Conservation (phyloP, 306 rosid genomes). For the Citrullus colocynthis region DNA sequence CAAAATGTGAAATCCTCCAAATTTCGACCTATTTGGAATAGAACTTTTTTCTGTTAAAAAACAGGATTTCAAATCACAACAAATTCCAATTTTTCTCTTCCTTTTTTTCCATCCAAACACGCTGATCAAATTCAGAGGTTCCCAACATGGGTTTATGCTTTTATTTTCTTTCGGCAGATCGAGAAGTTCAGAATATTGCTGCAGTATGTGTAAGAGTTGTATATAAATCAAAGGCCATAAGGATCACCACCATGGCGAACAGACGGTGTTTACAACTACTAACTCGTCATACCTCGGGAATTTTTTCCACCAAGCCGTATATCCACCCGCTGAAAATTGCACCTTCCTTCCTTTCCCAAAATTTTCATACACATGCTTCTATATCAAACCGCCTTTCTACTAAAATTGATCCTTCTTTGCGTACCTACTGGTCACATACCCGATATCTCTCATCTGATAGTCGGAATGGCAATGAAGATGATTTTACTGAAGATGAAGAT, state of each 20-base stretch:
- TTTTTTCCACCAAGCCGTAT: conserved; percentile 25
- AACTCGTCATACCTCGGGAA: conserved; percentile 34
- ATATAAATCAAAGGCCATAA: not conserved
- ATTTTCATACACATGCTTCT: conserved; percentile 13
- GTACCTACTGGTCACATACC: conserved; percentile 20
- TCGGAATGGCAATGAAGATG: conserved; percentile 9
- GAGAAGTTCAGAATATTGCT: not conserved
- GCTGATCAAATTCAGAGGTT: not conserved
- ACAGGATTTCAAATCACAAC: too few species aligned
- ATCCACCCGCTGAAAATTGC: conserved; percentile 15
- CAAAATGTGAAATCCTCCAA: too few species aligned
- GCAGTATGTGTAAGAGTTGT: not conserved
- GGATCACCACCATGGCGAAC: conserved; percentile 36
- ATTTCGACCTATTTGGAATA: too few species aligned
- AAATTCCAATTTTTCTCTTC: too few species aligned
- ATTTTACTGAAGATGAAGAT: conserved; percentile 12
- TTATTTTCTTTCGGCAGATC: not conserved
- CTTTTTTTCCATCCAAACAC: not conserved
- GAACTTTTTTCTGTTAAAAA: too few species aligned
- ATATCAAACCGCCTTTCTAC: conserved; percentile 12
- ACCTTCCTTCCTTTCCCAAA: conserved; percentile 10
- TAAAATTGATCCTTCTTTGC: conserved; percentile 9
- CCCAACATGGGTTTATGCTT: not conserved
- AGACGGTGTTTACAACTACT: conserved; percentile 51
- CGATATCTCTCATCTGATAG: conserved; percentile 45